Conservation (phyloP, 768 basidiomycete genomes). For the Infundibulicybe gibba region DNA sequence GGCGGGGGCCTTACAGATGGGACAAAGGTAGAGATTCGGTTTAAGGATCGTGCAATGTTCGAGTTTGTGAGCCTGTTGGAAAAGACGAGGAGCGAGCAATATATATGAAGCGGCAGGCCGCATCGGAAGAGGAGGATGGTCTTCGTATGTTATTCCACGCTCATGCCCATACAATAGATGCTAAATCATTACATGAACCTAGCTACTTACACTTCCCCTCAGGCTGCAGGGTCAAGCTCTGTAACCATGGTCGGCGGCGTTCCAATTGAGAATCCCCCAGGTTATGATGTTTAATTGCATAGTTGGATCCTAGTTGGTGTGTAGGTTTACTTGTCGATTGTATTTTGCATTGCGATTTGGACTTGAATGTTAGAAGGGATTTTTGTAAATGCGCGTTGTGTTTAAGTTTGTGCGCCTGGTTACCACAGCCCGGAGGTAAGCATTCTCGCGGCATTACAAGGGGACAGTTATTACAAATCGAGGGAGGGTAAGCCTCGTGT, state of each 20-base stretch:
- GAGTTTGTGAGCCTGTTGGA: constrained; percentile 69
- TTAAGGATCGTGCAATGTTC: constrained; percentile 67
- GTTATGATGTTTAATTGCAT: constrained; percentile 34
- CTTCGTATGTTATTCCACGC: constrained; percentile 45
- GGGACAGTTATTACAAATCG: not conserved
- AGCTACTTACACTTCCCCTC: constrained; percentile 46
- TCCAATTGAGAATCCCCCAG: constrained; percentile 49
- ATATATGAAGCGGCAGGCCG: constrained; percentile 64
- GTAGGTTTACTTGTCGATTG: not conserved
- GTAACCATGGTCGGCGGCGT: constrained; percentile 35
- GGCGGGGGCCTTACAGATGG: constrained; percentile 66
- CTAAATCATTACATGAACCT: not conserved
- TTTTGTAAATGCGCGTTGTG: not conserved
- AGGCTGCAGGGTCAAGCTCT: constrained; percentile 33
- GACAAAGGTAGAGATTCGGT: constrained; percentile 63
- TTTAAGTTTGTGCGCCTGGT: not conserved
- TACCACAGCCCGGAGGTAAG: not conserved
- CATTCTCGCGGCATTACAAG: not conserved
- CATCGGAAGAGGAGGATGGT: constrained; percentile 51
- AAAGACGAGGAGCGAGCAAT: constrained; percentile 76
- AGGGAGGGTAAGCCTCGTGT: too few species aligned
- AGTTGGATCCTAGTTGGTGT: not conserved
- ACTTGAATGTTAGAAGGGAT: too few species aligned
- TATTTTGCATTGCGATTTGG: not conserved
- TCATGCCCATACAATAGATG: not conserved